phyloP scores from a whole-genome alignment of 257 asterid species.

The Cruciata laevipes region DNA sequence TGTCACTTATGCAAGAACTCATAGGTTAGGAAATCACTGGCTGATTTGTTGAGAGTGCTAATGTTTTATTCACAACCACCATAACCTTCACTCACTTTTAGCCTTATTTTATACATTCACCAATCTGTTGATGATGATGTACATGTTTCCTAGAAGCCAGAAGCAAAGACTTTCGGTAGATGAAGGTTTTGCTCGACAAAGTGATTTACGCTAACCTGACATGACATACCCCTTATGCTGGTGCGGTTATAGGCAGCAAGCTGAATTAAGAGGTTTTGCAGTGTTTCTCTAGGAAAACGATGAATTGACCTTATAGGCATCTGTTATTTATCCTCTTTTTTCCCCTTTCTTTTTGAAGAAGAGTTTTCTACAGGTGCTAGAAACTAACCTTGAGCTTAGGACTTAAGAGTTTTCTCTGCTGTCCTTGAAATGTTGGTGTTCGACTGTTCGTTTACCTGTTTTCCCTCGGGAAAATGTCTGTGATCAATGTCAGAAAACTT shows the following conservation, averaged over 20 bases:
- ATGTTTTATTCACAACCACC: conserved; percentile 14
- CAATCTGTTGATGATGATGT: conserved; percentile 4
- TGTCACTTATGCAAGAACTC: conserved; percentile 11
- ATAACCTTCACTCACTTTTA: conserved; percentile 9
- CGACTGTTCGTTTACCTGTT: no score
- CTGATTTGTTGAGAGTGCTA: conserved; percentile 6
- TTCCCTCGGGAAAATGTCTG: no score
- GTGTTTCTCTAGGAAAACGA: not conserved
- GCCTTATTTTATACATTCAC: conserved; percentile 12
- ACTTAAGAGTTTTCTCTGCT: no score
- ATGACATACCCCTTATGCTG: no score
- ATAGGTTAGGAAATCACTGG: not conserved
- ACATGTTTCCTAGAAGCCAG: not conserved
- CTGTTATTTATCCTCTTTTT: no score
- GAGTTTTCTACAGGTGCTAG: no score
- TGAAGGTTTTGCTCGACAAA: not conserved
- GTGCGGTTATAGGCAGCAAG: not conserved
- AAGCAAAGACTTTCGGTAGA: not conserved
- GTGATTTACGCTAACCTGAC: not conserved
- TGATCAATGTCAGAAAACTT: no score
- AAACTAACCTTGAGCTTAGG: no score
- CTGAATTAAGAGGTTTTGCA: not conserved
- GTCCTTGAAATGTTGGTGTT: no score
- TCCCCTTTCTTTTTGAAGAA: no score
- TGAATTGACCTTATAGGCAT: not conserved